A percentile compares a stretch with the other conserved stretches of the same genome.
phyloP scores from a whole-genome alignment of 1,139 yeast genomes.

The Protomyces lactucae-debilis region DNA sequence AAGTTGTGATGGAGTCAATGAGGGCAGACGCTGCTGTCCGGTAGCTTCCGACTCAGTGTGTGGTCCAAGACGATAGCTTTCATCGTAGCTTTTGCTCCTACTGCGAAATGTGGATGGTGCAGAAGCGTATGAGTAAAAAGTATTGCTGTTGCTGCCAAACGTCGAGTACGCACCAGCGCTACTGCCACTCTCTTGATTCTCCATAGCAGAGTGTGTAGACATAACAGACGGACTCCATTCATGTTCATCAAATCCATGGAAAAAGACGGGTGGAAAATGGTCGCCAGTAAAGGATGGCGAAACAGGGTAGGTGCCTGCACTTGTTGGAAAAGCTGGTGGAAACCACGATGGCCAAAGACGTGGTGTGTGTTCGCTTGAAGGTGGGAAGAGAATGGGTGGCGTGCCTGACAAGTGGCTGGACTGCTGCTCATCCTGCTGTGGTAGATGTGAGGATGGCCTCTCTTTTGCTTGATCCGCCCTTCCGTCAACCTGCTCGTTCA shows the following conservation, averaged over 20 bases:
- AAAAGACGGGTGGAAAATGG: not conserved
- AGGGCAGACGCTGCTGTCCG: too few species aligned
- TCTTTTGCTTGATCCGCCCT: too few species aligned
- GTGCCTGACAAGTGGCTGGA: not conserved
- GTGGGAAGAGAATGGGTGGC: not conserved
- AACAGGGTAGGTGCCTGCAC: not conserved
- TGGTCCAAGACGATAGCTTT: not conserved
- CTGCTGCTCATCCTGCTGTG: too few species aligned
- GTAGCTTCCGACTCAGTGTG: too few species aligned
- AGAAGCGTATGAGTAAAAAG: not conserved
- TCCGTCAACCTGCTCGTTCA: too few species aligned
- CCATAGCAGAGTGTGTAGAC: too few species aligned
- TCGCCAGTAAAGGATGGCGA: not conserved
- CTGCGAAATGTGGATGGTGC: not conserved
- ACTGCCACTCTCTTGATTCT: too few species aligned
- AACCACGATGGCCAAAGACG: not conserved
- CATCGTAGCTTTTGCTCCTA: not conserved
- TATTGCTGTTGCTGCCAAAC: not conserved
- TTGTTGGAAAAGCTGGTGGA: not conserved
- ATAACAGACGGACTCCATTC: not conserved
- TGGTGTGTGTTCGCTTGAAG: not conserved
- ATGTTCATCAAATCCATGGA: not conserved
- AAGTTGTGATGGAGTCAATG: too few species aligned
- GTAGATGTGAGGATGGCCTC: too few species aligned
- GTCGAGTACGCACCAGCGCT: too few species aligned